These are phyloP conservation scores for Tetrahymena borealis DNA, from an alignment of 73 alveolate species.

Conservation along the genomic window DNA sequence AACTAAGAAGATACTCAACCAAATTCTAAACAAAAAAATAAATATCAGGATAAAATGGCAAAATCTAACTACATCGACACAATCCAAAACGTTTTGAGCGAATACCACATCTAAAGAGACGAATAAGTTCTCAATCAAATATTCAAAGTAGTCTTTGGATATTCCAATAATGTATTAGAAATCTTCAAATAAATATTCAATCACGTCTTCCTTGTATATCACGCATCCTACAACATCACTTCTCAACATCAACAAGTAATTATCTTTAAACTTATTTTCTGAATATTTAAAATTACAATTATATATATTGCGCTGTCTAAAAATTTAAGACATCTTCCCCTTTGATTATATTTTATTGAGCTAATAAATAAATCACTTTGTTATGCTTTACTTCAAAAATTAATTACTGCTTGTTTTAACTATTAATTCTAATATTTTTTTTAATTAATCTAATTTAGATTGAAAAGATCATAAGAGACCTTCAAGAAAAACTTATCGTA, in stretches of 20 bases:
- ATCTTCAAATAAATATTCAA: background rate
- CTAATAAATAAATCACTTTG: background rate
- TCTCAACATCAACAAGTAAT: background rate
- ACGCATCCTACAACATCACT: background rate
- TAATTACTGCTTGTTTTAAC: background rate
- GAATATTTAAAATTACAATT: background rate
- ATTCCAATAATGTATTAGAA: background rate
- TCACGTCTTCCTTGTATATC: background rate
- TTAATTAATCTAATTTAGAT: background rate
- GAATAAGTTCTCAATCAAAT: background rate
- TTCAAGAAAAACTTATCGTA: background rate
- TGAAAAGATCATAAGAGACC: background rate
- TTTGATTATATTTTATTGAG: no score
- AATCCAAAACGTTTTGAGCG: background rate
- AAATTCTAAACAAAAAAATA: background rate
- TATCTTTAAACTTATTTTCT: background rate
- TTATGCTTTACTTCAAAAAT: background rate
- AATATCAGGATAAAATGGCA: background rate
- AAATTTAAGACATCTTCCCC: no score
- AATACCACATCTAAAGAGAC: background rate
- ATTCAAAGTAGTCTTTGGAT: background rate
- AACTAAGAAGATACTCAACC: background rate
- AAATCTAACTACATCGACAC: background rate
- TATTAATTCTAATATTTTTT: no score
- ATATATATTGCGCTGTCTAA: no score